Conservation (phyloP, 192 early-diverging fungal genomes). For the Coemansia pectinata region DNA sequence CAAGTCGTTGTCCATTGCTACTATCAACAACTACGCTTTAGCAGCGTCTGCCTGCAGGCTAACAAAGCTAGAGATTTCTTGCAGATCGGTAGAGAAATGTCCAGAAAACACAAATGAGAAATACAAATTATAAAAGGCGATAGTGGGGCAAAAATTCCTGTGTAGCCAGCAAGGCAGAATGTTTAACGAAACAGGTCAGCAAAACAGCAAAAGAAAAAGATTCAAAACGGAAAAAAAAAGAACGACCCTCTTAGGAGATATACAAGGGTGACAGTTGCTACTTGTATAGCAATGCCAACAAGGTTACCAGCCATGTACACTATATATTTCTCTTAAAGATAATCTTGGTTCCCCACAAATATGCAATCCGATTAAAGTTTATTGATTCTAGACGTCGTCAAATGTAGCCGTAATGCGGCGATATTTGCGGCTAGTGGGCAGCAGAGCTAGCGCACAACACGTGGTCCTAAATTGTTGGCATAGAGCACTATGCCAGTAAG, state of each 20-base stretch:
- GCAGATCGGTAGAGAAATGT: background rate
- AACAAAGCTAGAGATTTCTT: background rate
- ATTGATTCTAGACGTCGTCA: slow-evolving; percentile 1
- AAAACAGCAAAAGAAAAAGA: background rate
- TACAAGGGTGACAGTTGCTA: background rate
- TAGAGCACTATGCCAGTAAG: background rate
- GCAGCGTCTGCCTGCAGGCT: slow-evolving; percentile 3
- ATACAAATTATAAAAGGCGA: background rate
- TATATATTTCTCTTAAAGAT: background rate
- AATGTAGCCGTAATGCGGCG: background rate
- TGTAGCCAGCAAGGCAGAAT: background rate
- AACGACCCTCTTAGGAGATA: background rate
- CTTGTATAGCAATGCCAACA: slow-evolving; percentile 13
- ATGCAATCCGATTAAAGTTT: background rate
- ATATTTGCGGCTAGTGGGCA: background rate
- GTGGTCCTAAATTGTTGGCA: background rate
- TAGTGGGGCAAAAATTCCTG: no score
- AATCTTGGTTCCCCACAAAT: slow-evolving; percentile 5
- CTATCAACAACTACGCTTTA: background rate
- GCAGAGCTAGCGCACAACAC: background rate
- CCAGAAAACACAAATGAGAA: background rate
- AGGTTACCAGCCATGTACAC: background rate
- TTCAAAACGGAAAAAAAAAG: background rate
- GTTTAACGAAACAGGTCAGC: background rate
- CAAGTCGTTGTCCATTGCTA: slow-evolving; percentile 41